phyloP scores from a whole-genome alignment of 768 basidiomycete genomes.

The Agaricus subrufescens region DNA sequence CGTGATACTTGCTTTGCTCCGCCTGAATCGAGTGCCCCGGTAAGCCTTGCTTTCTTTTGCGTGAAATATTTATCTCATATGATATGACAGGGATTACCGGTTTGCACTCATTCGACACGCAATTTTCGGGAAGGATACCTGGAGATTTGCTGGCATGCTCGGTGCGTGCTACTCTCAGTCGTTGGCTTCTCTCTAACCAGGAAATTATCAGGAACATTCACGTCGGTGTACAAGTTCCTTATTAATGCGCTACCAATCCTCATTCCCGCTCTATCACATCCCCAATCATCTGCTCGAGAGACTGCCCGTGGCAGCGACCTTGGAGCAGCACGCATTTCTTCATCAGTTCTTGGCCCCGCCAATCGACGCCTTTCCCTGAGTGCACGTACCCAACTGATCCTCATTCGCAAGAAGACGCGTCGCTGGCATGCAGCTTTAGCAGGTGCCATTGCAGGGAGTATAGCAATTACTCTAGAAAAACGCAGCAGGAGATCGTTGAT shows the following conservation, averaged over 20 bases:
- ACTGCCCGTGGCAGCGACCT: conserved; percentile 24
- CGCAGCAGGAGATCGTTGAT: conserved; percentile 57
- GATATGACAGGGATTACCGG: conserved; percentile 47
- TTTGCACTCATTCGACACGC: conserved; percentile 72
- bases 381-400: conserved; percentile 56
- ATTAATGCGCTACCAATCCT: conserved; percentile 75
- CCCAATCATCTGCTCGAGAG: conserved; percentile 22
- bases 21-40: conserved; percentile 65
- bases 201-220: conserved; percentile 51
- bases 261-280: conserved; percentile 43
- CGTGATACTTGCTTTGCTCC: conserved; percentile 70
- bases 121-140: conserved; percentile 77
- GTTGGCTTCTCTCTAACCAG: neutral
- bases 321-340: conserved; percentile 18
- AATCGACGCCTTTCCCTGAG: conserved; percentile 51
- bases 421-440: conserved; percentile 81
- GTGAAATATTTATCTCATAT: neutral
- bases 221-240: conserved; percentile 72
- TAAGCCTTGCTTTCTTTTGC: conserved; percentile 24
- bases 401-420: conserved; percentile 62
- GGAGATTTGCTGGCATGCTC: conserved; percentile 85
- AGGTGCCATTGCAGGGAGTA: conserved; percentile 67
- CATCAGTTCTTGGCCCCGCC: conserved; percentile 24
- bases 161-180: conserved; percentile 34
- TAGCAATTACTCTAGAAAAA: conserved; percentile 78